Percentiles rank a stretch among this genome's conserved stretches.
Evolutionary conservation across 202 grass and related monocot genomes (phyloP).

Genomic region (Schoenoplectus tabernaemontani): DNA sequence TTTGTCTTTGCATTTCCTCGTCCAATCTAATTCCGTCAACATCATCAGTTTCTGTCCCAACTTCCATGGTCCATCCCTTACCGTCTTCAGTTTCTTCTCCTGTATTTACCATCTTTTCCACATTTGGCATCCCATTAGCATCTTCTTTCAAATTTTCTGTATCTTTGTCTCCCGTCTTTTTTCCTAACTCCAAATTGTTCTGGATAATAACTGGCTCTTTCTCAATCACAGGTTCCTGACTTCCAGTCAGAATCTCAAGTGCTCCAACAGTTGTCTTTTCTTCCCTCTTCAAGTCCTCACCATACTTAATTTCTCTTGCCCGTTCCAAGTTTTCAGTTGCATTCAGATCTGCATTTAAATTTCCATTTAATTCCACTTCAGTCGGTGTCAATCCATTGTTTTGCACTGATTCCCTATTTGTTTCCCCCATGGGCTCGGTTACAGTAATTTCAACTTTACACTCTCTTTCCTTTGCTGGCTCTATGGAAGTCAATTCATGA

Average conservation of each 20-base stretch:
- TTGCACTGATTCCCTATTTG: not conserved
- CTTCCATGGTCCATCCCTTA: constrained; percentile 23
- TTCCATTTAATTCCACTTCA: not conserved
- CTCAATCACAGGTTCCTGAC: constrained; percentile 5
- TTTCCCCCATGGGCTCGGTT: not conserved
- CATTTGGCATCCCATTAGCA: not conserved
- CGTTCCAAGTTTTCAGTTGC: not conserved
- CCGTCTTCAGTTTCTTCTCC: constrained; percentile 24
- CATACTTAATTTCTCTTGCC: constrained; percentile 1
- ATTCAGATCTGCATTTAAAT: not conserved
- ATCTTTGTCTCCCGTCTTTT: not conserved
- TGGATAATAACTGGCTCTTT: not conserved
- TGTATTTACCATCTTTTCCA: not conserved
- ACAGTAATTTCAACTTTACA: constrained; percentile 3
- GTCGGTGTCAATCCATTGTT: not conserved
- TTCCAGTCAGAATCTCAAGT: not conserved
- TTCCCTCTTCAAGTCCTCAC: not conserved
- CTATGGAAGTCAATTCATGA: constrained; percentile 42
- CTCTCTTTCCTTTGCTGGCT: not conserved
- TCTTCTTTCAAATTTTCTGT: not conserved
- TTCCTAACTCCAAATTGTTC: not conserved
- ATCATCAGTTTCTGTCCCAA: constrained; percentile 24
- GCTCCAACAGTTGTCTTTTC: not conserved
- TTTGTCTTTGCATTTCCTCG: constrained; percentile 18
- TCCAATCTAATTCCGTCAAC: constrained; percentile 22